phyloP scores from a whole-genome alignment of 192 early-diverging fungal genomes.

The Coemansia sp. region DNA sequence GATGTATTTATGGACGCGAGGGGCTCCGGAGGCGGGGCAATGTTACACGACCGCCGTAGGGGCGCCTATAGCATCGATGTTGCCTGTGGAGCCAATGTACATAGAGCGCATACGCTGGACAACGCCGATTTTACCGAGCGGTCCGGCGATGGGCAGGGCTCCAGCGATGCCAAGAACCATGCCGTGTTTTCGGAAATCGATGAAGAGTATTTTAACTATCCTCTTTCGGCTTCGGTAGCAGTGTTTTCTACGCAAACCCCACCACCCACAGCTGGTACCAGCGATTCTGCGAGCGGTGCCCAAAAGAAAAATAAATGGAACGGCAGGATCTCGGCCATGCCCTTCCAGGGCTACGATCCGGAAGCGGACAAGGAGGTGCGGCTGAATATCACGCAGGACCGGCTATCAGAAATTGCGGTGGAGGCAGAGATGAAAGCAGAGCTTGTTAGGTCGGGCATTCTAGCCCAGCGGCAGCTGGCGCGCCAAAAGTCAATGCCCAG shows the following conservation, averaged over 20 bases:
- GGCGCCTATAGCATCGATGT: conserved; percentile 5
- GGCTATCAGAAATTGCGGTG: conserved; percentile 38
- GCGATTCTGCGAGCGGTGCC: background rate
- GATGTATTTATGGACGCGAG: background rate
- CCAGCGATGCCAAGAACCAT: conserved; percentile 16
- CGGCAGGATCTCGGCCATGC: conserved; percentile 47
- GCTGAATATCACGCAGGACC: conserved; percentile 23
- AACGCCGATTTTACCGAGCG: conserved; percentile 23
- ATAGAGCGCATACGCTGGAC: conserved; percentile 43
- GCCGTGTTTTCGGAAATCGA: conserved; percentile 33
- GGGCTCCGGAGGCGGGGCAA: background rate
- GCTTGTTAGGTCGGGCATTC: conserved; percentile 46
- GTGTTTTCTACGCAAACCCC: background rate
- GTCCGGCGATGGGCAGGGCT: background rate
- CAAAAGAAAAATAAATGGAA: conserved; percentile 41
- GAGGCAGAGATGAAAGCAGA: conserved; percentile 54
- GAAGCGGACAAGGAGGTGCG: conserved; percentile 17
- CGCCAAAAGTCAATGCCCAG: conserved; percentile 24
- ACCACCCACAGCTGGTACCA: background rate
- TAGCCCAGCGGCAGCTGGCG: conserved; percentile 25
- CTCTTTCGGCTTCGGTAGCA: conserved; percentile 9
- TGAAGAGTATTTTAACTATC: conserved; percentile 12
- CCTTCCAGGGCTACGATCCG: conserved; percentile 50
- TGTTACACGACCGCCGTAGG: background rate
- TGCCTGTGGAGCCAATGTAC: conserved; percentile 9